Conservation (phyloP, 2,329 filamentous ascomycete species). For the Didymella pinodella region DNA sequence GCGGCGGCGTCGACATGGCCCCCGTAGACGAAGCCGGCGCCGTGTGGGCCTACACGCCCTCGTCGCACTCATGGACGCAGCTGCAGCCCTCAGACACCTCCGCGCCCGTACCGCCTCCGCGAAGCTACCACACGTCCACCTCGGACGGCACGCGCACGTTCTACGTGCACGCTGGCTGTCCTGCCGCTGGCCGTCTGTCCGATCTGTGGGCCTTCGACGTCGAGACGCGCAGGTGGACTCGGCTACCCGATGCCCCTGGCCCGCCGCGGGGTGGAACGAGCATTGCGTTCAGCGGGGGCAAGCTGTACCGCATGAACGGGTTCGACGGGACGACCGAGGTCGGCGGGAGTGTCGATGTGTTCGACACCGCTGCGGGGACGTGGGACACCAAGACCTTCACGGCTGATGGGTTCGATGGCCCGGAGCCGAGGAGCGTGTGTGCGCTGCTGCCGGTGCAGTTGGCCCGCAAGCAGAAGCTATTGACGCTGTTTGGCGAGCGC, state of each 20-base stretch:
- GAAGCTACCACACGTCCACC: conserved; percentile 75
- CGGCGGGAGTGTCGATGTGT: conserved; percentile 75
- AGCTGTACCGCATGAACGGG: conserved; percentile 81
- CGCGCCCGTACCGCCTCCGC: conserved; percentile 65
- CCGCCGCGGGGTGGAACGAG: conserved; percentile 72
- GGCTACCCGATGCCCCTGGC: conserved; percentile 71
- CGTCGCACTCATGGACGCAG: conserved; percentile 68
- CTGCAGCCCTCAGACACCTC: conserved; percentile 63
- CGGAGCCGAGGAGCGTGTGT: conserved; percentile 60
- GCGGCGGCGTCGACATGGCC: conserved; percentile 72
- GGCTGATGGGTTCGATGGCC: conserved; percentile 57
- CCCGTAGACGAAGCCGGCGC: conserved; percentile 77
- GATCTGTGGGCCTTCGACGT: conserved; percentile 85
- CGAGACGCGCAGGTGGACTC: conserved; percentile 68
- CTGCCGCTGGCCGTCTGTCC: conserved; percentile 66
- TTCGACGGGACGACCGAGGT: conserved; percentile 75
- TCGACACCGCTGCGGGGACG: conserved; percentile 45
- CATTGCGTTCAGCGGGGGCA: conserved; percentile 69
- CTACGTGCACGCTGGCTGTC: conserved; percentile 79
- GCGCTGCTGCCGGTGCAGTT: conserved; percentile 55
- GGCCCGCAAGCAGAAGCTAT: conserved; percentile 48
- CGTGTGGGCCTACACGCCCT: conserved; percentile 78
- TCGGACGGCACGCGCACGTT: conserved; percentile 73
- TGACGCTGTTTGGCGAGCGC: conserved; percentile 63
- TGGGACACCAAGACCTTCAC: conserved; percentile 54